Evolutionary conservation across 1,284 basidiomycete species (phyloP).

Genomic region (Apiotrichum veenhuisii): DNA sequence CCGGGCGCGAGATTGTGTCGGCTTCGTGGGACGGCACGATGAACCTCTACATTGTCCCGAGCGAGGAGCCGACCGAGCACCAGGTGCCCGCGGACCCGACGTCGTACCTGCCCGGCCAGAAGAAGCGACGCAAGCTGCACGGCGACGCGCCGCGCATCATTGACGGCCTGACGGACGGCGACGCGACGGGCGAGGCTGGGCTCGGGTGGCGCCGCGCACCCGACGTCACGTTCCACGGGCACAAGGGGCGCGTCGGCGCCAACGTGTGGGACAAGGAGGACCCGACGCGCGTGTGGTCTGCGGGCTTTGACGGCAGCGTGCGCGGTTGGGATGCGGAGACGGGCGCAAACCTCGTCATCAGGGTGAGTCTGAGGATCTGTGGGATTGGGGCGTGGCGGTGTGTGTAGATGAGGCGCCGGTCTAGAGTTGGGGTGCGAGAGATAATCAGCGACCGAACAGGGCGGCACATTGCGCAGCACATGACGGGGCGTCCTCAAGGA

Average conservation of each 20-base stretch:
- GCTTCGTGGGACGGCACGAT: slow-evolving; percentile 75
- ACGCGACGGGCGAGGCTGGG: slow-evolving; percentile 34
- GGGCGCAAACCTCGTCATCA: slow-evolving; percentile 44
- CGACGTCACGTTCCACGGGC: slow-evolving; percentile 41
- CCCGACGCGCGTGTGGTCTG: slow-evolving; percentile 39
- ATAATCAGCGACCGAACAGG: no score
- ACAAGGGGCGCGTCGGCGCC: slow-evolving; percentile 46
- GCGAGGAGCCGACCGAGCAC: slow-evolving; percentile 38
- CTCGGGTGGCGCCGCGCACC: slow-evolving; percentile 45
- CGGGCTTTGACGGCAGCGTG: slow-evolving; percentile 53
- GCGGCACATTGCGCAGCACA: no score
- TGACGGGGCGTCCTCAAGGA: no score
- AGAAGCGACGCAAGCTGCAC: slow-evolving; percentile 59
- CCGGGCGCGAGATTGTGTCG: slow-evolving; percentile 63
- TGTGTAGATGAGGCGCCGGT: no score
- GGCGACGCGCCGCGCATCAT: slow-evolving; percentile 47
- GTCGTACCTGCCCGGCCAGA: slow-evolving; percentile 47
- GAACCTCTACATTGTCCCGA: slow-evolving; percentile 59
- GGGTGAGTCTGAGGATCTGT: slow-evolving; percentile 40
- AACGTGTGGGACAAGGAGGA: slow-evolving; percentile 43
- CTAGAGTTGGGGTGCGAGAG: no score
- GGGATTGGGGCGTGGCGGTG: not conserved
- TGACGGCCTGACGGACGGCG: slow-evolving; percentile 48
- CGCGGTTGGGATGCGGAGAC: slow-evolving; percentile 52
- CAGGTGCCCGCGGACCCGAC: slow-evolving; percentile 46